Percentiles rank a stretch among this genome's conserved stretches.
phyloP scores from a whole-genome alignment of 805 yeast genomes.

The Helenozyma baotianmanensis region DNA sequence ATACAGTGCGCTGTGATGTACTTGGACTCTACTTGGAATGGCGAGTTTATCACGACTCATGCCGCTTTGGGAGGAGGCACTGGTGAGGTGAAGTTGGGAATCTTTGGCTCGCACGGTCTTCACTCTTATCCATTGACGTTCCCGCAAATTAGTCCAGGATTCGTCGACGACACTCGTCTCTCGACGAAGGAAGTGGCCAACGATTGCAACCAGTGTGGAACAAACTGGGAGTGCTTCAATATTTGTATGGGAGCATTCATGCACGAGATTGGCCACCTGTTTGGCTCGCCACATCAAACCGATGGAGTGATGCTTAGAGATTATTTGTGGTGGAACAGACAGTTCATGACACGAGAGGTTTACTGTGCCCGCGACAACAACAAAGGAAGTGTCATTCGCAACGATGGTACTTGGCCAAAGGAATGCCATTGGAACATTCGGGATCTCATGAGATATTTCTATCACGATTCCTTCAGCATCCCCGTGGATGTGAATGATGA shows the following conservation, averaged over 20 bases:
- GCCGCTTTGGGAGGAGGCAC: conserved; percentile 94
- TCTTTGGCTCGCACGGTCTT: conserved; percentile 89
- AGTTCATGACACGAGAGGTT: conserved; percentile 71
- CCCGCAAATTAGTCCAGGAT: conserved; percentile 63
- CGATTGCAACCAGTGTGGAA: conserved; percentile 78
- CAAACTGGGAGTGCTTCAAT: conserved; percentile 85
- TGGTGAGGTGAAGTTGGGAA: conserved; percentile 67
- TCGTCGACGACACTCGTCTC: conserved; percentile 66
- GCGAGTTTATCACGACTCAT: conserved; percentile 67
- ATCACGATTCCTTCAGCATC: conserved; percentile 74
- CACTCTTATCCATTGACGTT: conserved; percentile 89
- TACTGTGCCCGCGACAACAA: conserved; percentile 49
- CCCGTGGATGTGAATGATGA: conserved; percentile 57
- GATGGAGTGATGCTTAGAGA: conserved; percentile 89
- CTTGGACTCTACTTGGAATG: conserved; percentile 83
- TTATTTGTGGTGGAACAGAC: conserved; percentile 73
- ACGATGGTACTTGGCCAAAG: conserved; percentile 41
- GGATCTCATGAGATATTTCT: conserved; percentile 71
- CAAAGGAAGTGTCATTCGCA: conserved; percentile 38
- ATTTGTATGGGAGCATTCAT: conserved; percentile 88
- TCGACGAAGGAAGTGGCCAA: conserved; percentile 77
- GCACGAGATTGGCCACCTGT: conserved; percentile 90
- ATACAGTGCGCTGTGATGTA: conserved; percentile 81
- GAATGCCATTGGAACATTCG: conserved; percentile 87
- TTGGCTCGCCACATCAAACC: conserved; percentile 91